Conservation (phyloP, 257 asterid genomes). For the Eucommia ulmoides region DNA sequence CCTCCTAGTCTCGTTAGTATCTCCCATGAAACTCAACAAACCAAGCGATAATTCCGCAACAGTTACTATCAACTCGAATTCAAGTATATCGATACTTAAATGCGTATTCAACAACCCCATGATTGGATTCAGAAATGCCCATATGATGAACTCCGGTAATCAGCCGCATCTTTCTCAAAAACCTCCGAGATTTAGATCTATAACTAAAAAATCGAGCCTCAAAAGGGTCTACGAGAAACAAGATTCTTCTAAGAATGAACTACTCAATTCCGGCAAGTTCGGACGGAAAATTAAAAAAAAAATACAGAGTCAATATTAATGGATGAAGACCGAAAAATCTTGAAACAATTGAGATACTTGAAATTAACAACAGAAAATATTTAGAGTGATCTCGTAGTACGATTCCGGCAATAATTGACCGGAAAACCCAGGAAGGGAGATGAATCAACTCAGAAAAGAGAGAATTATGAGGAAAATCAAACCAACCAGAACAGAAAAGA, state of each 20-base stretch:
- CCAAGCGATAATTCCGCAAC: not conserved
- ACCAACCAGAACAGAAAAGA: not conserved
- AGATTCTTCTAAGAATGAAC: not conserved
- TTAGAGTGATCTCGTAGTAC: not conserved
- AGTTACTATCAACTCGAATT: slow-evolving; percentile 9
- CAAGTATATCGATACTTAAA: slow-evolving; percentile 12
- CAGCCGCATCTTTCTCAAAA: slow-evolving; percentile 33
- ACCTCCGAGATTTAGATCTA: slow-evolving; percentile 19
- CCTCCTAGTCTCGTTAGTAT: slow-evolving; percentile 29
- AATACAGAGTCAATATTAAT: too few species aligned
- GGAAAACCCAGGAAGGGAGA: slow-evolving; percentile 5
- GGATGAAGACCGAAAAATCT: too few species aligned
- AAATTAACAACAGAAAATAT: too few species aligned
- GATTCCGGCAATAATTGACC: not conserved
- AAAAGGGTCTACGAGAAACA: not conserved
- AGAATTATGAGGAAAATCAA: slow-evolving; percentile 5
- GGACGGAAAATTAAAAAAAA: slow-evolving; percentile 17
- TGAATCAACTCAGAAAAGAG: slow-evolving; percentile 3
- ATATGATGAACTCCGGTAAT: slow-evolving; percentile 21
- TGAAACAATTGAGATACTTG: too few species aligned
- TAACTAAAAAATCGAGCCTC: slow-evolving; percentile 5
- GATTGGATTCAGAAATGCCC: slow-evolving; percentile 31
- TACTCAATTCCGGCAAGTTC: slow-evolving; percentile 9
- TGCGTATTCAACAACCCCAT: slow-evolving; percentile 27
- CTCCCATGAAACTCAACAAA: slow-evolving; percentile 32